These are phyloP conservation scores for Wallacemonas sp. DNA, from an alignment of 208 protist species.

Conservation along the genomic window DNA sequence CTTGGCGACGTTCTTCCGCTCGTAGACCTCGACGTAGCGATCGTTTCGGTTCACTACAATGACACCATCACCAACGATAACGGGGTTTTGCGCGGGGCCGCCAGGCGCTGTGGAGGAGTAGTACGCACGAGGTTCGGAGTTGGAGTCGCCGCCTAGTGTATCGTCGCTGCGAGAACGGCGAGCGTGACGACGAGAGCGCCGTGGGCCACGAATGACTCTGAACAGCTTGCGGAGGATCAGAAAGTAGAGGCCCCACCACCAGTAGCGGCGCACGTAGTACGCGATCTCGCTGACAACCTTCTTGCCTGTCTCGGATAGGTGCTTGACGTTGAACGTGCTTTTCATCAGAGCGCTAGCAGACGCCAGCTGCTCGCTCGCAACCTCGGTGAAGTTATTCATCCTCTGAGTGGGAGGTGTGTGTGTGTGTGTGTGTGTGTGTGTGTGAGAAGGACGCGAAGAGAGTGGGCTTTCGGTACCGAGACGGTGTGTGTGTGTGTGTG, in stretches of 20 bases:
- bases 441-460: too few species aligned
- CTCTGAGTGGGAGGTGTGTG: not conserved
- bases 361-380: slow-evolving; percentile 38
- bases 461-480: too few species aligned
- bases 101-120: slow-evolving; percentile 2
- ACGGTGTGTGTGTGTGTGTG: too few species aligned
- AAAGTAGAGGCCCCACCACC: slow-evolving; percentile 38
- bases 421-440: too few species aligned
- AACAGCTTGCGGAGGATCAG: slow-evolving; percentile 37
- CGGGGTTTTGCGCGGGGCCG: slow-evolving; percentile 23
- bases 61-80: slow-evolving; percentile 51
- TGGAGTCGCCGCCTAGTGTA: slow-evolving; percentile 1
- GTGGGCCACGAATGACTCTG: slow-evolving; percentile 18
- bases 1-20: slow-evolving; percentile 39
- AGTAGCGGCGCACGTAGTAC: slow-evolving; percentile 33
- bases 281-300: slow-evolving; percentile 21
- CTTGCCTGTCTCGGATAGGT: slow-evolving; percentile 17
- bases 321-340: slow-evolving; percentile 13
- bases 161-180: slow-evolving; percentile 3
- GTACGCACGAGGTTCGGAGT: slow-evolving; percentile 7
- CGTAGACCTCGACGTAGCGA: slow-evolving; percentile 62
- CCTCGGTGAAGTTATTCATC: slow-evolving; percentile 17
- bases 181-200: not conserved
- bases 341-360: slow-evolving; percentile 21
- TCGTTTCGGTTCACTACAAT: slow-evolving; percentile 65